These are phyloP conservation scores for Capronia coronata DNA, from an alignment of 2,329 filamentous ascomycete genomes.

Conservation along the genomic window DNA sequence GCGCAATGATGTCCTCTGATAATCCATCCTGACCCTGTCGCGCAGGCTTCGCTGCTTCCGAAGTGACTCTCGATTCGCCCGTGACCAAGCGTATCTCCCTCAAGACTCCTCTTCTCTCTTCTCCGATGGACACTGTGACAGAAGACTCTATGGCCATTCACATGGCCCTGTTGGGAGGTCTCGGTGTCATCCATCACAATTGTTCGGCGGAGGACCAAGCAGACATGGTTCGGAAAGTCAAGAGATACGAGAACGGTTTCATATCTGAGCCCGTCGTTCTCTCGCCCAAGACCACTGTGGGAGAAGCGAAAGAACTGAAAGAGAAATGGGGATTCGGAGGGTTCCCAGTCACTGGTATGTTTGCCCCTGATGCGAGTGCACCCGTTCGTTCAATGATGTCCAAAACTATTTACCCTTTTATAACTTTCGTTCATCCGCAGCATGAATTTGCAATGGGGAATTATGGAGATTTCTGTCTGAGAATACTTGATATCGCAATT, in stretches of 20 bases:
- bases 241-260: slow-evolving; percentile 98
- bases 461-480: slow-evolving; percentile 66
- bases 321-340: slow-evolving; percentile 98
- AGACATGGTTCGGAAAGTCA: slow-evolving; percentile 98
- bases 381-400: slow-evolving; percentile 58
- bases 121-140: slow-evolving; percentile 98
- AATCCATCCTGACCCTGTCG: slow-evolving; percentile 21
- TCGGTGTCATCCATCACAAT: slow-evolving; percentile 96
- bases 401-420: slow-evolving; percentile 58
- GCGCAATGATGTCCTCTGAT: not conserved
- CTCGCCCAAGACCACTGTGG: slow-evolving; percentile 76
- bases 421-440: slow-evolving; percentile 99
- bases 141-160: slow-evolving; percentile 99
- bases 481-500: slow-evolving; percentile 16
- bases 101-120: slow-evolving; percentile 95
- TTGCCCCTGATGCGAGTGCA: slow-evolving; percentile 22
- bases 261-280: slow-evolving; percentile 94
- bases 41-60: slow-evolving; percentile 78
- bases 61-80: slow-evolving; percentile 80
- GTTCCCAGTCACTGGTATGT: slow-evolving; percentile 96
- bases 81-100: slow-evolving; percentile 92
- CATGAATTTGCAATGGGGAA: slow-evolving; percentile 83
- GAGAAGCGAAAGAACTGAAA: slow-evolving; percentile 85
- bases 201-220: slow-evolving; percentile 96
- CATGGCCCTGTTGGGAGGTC: slow-evolving; percentile 53